phyloP scores from a whole-genome alignment of 208 protist genomes.

The Naegleria lovaniensis region DNA sequence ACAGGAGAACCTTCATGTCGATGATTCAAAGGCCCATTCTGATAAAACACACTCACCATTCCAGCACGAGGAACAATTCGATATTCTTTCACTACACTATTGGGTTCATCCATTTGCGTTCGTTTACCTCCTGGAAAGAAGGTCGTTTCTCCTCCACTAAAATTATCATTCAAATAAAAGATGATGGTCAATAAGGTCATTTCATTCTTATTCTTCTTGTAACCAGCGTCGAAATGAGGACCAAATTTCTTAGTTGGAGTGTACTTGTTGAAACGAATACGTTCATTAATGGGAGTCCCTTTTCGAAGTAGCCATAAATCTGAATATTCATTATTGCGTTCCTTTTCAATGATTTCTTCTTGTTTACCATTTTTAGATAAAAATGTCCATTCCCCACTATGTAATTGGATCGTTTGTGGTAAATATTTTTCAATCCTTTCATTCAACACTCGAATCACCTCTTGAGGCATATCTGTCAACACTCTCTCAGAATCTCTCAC shows the following conservation, averaged over 20 bases:
- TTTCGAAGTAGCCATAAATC: not conserved
- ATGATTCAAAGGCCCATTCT: no score
- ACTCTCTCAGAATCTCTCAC: not conserved
- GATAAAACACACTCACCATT: no score
- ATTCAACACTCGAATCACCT: not conserved
- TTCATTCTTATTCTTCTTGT: not conserved
- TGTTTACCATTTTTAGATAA: no score
- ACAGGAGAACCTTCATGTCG: no score
- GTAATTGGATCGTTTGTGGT: not conserved
- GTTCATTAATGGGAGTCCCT: not conserved
- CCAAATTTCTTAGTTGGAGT: not conserved
- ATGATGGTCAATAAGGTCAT: not conserved
- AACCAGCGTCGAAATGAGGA: not conserved
- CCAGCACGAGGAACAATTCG: no score
- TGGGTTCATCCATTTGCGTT: not conserved
- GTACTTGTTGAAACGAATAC: not conserved
- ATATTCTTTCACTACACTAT: no score
- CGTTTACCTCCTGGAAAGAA: not conserved
- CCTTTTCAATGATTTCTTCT: no score
- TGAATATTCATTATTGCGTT: no score
- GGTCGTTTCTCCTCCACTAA: not conserved
- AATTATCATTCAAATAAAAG: conserved; percentile 1
- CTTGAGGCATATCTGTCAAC: not conserved
- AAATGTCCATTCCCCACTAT: not conserved
- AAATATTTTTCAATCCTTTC: not conserved